Evolutionary conservation across 2,329 filamentous ascomycete species (phyloP), one percentile per base, ranked within the genome.

Genomic region (Arachnomyces sp.): DNA sequence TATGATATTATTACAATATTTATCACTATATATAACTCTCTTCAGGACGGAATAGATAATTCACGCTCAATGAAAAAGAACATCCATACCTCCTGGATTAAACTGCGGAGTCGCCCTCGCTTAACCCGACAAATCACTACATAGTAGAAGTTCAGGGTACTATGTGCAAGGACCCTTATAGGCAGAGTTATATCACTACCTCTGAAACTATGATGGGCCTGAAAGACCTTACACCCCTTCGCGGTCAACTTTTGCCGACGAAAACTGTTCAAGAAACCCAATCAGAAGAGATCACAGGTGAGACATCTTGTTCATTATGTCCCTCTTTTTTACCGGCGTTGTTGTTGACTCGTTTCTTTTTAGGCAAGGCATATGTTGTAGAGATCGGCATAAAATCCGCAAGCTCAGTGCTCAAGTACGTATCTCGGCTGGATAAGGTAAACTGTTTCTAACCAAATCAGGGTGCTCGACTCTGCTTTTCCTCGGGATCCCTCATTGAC

Each of bases 301-400:
- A 35, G 59, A 43, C 6, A 11, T 17, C 30, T 31, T 34, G 29
- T 34, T 12, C 17, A n/a, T 31, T 34, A 7, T 43, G 6, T 21
- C n/a, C 5, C 14, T 18, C 31, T 33, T 39, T 34, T n/a, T n/a
- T n/a, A n/a, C n/a, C n/a, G n/a, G n/a, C n/a, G 17, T n/a, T 31
- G 40, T 50, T 30, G 49, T 40, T n/a, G n/a, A 44, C 44, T 51
- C 29, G 46, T 39, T 17, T n/a, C 3, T 4, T 31, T 17, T 31
- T 43, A 70, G 67, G 49, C 21, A 59, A 67, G 37, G 67, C 66
- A 11, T 66, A 65, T 39, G 61, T 65, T 35, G 60, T 61, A 14
- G 66, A 68, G 51, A 62, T 71, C 41, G 61, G 65, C 32, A 54
- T 66, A 34, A 68, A 65, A 52, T 54, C 56, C 38, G 66, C 67